Evolutionary conservation across 176 grass and related monocot species (phyloP), one percentile per base, ranked within the genome.

Genomic region (Oropetium thomaeum): DNA sequence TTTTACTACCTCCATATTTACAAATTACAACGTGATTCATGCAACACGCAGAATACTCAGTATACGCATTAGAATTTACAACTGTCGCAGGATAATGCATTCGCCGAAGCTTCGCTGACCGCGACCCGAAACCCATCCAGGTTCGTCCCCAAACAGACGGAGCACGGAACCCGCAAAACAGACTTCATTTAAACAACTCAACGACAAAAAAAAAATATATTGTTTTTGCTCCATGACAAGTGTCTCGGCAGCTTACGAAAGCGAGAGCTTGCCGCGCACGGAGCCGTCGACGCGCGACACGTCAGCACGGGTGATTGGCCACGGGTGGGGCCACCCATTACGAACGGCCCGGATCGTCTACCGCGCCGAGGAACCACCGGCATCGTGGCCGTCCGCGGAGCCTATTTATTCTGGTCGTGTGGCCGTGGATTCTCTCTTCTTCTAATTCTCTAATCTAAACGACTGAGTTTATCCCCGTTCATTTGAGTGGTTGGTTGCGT

Each of bases 51-150:
- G n/a, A n/a, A n/a, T n/a, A n/a, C n/a, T n/a, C n/a, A n/a, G n/a
- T n/a, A n/a, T n/a, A n/a, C n/a, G n/a, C n/a, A n/a, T n/a, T n/a
- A n/a, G n/a, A n/a, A n/a, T n/a, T n/a, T n/a, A n/a, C n/a, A n/a
- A 12, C 25, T 10, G 23, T 82, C 16, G 47, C 60, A 58, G 6
- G 37, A 10, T 26, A 16, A 35, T 4, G 5, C 20, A 37, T 65
- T 43, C 40, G 14, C 26, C 26, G 9, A 60, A 10, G 43, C 3
- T 61, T 29, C 52, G 10, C 9, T 0, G 80, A 83, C 2, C 1
- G 52, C 41, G 85, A 83, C 80, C 3, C 15, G 80, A 74, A 74
- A 83, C 68, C 0, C 79, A 68, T 74, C 68, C 67, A 52, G 74
- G 53, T 83, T 39, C 85, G 16, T 60, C 26, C 55, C 44, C 74